Conservation (phyloP, 371 early-diverging fungal species). For the Lichtheimia ornata region DNA sequence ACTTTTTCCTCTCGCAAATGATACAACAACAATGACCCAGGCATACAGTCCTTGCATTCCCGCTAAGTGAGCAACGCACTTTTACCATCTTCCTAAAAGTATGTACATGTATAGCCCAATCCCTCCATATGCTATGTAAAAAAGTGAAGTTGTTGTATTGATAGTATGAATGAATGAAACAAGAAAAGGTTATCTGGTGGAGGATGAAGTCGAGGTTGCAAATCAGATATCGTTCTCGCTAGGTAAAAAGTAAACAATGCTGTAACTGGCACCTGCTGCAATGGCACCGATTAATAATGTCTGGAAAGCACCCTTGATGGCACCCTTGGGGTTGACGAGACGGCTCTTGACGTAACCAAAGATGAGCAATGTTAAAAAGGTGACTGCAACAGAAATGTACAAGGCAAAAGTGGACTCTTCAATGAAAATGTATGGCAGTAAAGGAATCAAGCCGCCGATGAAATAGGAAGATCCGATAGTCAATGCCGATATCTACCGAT, state of each 20-base stretch:
- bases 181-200: too few species aligned
- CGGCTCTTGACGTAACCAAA: conserved; percentile 69
- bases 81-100: too few species aligned
- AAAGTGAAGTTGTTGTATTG: too few species aligned
- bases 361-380: conserved; percentile 57
- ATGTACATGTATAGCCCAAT: too few species aligned
- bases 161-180: too few species aligned
- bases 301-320: conserved; percentile 56
- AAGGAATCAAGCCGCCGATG: conserved; percentile 70
- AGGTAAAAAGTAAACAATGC: conserved; percentile 43
- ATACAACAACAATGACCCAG: too few species aligned
- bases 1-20: too few species aligned
- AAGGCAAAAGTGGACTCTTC: conserved; percentile 50
- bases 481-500: conserved; percentile 55
- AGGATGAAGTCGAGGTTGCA: neutral
- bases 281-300: conserved; percentile 65
- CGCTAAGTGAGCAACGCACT: too few species aligned
- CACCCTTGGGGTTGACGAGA: conserved; percentile 52
- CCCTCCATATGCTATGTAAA: too few species aligned
- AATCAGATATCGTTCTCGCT: conserved; percentile 21
- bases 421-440: conserved; percentile 68
- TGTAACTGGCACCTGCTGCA: conserved; percentile 60
- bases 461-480: conserved; percentile 74
- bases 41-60: too few species aligned
- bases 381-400: conserved; percentile 57